Evolutionary conservation across 202 grass and related monocot genomes (phyloP), one percentile per base, ranked within the genome.

Genomic region (Elaeis oleifera): DNA sequence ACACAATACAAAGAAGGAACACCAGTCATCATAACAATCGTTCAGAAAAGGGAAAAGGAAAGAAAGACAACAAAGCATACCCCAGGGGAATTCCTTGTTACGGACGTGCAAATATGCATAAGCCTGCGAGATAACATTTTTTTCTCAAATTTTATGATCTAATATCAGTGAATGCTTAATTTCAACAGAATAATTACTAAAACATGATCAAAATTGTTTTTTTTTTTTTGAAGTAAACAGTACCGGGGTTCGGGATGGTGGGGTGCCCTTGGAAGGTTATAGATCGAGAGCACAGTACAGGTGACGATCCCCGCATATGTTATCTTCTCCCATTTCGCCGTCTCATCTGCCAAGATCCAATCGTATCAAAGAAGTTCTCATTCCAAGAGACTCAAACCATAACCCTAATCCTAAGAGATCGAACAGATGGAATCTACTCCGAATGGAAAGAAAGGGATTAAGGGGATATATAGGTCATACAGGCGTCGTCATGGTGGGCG

Each of bases 321-420:
- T 69, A 90, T 91, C 91, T 91, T 96, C 84, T 96, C 84, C 91
- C 91, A 96, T 69, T 91, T 91, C 26, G 87, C 91, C 36, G 91
- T 81, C 67, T 91, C 92, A 66, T 79, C 92, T 96, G 79, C 56
- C 29, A 28, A 26, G 51, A 16, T 39, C 8, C 18, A 52, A 68
- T 36, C 16, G 36, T 2, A 13, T 44, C 36, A 13, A 54, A 53
- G 4, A 18, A 18, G 5, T 13, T 5, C 49, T 11, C 6, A 54
- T 54, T 19, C 1, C 16, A 53, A 18, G 19, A 63, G 16, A 17
- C 11, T 16, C 22, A 28, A 25, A 28, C 6, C 57, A 5, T 26
- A 16, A 8, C 8, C 16, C 3, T 4, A n/a, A 64, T 69, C 50
- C 26, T 13, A 64, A 26, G 14, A 67, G 73, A 77, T 68, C 61